Evolutionary conservation across 2,329 filamentous ascomycete genomes (phyloP).

Genomic region (Exophiala oligosperma): DNA sequence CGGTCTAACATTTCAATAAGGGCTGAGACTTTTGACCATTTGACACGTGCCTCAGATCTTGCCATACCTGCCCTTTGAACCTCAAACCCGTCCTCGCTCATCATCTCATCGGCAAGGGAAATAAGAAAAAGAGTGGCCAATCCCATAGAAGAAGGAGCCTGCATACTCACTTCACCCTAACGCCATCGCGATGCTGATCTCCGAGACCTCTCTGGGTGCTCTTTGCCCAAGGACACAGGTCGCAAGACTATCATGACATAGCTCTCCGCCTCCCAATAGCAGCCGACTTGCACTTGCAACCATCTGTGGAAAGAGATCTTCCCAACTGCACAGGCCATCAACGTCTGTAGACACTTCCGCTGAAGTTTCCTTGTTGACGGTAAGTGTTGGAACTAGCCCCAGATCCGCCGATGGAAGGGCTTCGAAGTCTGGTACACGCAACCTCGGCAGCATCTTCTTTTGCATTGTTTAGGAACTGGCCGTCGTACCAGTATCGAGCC

Average conservation of each 20-base stretch:
- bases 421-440: constrained; percentile 48
- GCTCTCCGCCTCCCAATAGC: background rate
- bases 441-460: constrained; percentile 89
- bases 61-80: constrained; percentile 6
- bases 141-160: constrained; percentile 30
- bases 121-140: constrained; percentile 21
- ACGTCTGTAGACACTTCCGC: constrained; percentile 16
- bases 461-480: constrained; percentile 81
- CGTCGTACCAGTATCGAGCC: constrained; percentile 92
- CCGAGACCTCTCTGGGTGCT: constrained; percentile 2
- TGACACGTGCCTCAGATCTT: constrained; percentile 7
- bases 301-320: background rate
- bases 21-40: constrained; percentile 17
- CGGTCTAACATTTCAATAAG: constrained; percentile 23
- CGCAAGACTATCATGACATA: constrained; percentile 3
- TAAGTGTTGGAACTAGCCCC: constrained; percentile 8
- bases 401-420: constrained; percentile 30
- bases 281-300: background rate
- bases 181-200: constrained; percentile 27
- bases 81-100: constrained; percentile 6
- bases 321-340: background rate
- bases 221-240: constrained; percentile 5
- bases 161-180: constrained; percentile 21
- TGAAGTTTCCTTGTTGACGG: constrained; percentile 14
- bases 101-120: constrained; percentile 3